Evolutionary conservation across 139 green algal species (phyloP), one percentile per base, ranked within the genome.

Genomic region (Tetradesmus lagerheimii): DNA sequence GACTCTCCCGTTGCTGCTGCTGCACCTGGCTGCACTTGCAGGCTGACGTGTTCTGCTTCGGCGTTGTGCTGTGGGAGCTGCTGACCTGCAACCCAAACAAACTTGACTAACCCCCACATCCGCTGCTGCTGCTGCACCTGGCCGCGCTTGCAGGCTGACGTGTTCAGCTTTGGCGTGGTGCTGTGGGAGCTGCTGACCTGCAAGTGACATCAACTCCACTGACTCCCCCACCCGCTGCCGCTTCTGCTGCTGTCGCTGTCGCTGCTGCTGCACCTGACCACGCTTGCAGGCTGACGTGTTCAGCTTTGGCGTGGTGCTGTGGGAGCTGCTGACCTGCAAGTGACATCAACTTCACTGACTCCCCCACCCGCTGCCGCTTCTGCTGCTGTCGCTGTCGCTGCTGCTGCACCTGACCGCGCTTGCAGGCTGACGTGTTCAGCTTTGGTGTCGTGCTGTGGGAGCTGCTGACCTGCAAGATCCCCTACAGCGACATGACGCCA

Each of bases 151-250:
- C 45, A 66, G 53, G 96, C 96, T 29, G 98, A 99, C 89, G 95
- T 99, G 31, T 99, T 98, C 91, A 97, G 93, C 37, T 98, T 97
- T 92, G 97, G 93, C 31, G 95, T 99, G 35, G 92, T 99, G 47
- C 45, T 99, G 80, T 99, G 97, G 97, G 98, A 99, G 95, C 95
- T 99, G 87, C 92, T 99, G 12, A 98, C 97, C 0, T 96, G 95
- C 86, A 95, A 96, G 81, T 15, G 43, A 15, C 43, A 50, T 50
- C 6, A 50, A 5, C 43, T 50, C 43, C 9, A 84, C 27, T 50
- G 90, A 34, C 75, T 50, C 57, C 29, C 11, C 14, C 11, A 18
- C 1, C 11, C 45, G 53, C 53, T 66, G 53, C 2, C 25, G 53
- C 14, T 66, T 1, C 53, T 66, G 53, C 53, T 53, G 45, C 45